These are phyloP conservation scores for Chlorella ohadii DNA, from an alignment of 139 green algal genomes.

Conservation along the genomic window DNA sequence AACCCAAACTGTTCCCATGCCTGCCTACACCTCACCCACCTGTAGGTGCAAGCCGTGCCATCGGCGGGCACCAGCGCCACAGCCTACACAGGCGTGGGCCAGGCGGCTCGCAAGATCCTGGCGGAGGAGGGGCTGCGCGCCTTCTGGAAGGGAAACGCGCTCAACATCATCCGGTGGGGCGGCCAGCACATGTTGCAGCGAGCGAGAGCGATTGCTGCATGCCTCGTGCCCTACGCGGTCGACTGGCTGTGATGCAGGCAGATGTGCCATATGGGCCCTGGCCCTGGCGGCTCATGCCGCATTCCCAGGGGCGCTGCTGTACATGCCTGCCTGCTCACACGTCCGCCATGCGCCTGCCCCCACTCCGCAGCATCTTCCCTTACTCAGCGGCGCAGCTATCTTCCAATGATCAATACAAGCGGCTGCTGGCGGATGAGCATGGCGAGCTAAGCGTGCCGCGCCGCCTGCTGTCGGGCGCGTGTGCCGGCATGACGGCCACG, in stretches of 20 bases:
- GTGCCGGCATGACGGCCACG: conserved; percentile 95
- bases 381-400: conserved; percentile 84
- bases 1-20: too few species aligned
- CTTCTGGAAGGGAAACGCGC: conserved; percentile 95
- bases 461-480: conserved; percentile 83
- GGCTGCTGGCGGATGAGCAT: conserved; percentile 56
- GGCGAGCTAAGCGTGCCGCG: conserved; percentile 74
- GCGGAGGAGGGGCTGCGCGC: conserved; percentile 88
- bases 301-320: too few species aligned
- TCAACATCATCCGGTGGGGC: conserved; percentile 83
- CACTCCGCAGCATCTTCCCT: conserved; percentile 85
- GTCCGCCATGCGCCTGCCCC: too few species aligned
- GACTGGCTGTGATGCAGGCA: too few species aligned
- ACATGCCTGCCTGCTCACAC: too few species aligned
- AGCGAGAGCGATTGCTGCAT: too few species aligned
- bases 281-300: too few species aligned
- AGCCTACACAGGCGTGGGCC: conserved; percentile 88
- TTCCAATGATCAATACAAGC: conserved; percentile 58
- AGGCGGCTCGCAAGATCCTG: conserved; percentile 87
- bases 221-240: too few species aligned
- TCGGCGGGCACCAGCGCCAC: conserved; percentile 47
- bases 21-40: too few species aligned
- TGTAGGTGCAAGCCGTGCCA: conserved; percentile 47
- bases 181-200: too few species aligned
- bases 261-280: too few species aligned